Evolutionary conservation across 306 rosid species (phyloP).

Genomic region (Ormosia emarginata): DNA sequence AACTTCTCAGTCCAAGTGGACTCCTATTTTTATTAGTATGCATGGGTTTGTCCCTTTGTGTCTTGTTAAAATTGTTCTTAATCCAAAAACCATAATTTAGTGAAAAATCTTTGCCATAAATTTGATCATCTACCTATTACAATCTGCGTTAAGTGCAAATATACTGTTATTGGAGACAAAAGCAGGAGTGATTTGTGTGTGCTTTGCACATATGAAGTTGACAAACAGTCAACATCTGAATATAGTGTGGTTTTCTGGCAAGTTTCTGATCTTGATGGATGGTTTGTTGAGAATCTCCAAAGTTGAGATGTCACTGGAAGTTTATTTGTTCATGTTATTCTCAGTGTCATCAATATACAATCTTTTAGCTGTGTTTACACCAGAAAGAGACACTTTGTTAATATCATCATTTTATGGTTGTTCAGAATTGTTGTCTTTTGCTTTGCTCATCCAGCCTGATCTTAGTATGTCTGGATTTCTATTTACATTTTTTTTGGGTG

Average conservation of each 20-base stretch:
- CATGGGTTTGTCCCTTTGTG: background rate
- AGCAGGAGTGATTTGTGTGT: background rate
- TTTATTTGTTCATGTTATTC: background rate
- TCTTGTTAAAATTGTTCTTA: slow-evolving; percentile 2
- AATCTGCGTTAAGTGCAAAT: background rate
- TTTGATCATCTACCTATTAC: background rate
- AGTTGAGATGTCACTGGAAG: background rate
- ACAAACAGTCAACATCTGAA: background rate
- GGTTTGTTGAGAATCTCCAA: slow-evolving; percentile 11
- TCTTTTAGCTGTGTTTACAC: background rate
- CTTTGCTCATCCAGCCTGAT: background rate
- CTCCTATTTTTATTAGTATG: background rate
- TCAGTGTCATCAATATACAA: background rate
- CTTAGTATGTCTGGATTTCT: slow-evolving; percentile 3
- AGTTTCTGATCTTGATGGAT: background rate
- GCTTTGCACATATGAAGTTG: slow-evolving; percentile 11
- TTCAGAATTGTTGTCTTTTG: background rate
- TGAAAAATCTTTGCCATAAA: background rate
- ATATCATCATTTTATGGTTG: slow-evolving; percentile 9
- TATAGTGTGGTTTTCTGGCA: background rate
- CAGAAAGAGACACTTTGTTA: background rate
- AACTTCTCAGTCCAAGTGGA: background rate
- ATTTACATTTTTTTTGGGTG: background rate
- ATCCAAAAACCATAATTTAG: background rate
- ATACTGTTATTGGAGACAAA: background rate